These are phyloP conservation scores for Miscanthus sacchariflorus DNA, from an alignment of 202 grass and related monocot species.

Conservation along the genomic window DNA sequence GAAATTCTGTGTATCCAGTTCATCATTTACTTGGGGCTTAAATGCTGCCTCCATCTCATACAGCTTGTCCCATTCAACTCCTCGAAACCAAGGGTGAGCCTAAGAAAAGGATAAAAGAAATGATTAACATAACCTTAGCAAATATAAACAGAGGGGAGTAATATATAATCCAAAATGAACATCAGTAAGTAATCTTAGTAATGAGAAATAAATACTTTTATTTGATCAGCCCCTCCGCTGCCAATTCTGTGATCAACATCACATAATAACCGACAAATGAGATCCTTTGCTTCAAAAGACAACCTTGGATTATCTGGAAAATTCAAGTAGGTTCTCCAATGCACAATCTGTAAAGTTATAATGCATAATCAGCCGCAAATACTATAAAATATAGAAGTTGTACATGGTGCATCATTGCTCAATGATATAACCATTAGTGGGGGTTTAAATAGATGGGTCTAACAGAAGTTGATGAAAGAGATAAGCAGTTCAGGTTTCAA, in stretches of 20 bases:
- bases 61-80: slow-evolving; percentile 86
- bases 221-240: slow-evolving; percentile 73
- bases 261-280: slow-evolving; percentile 84
- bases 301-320: slow-evolving; percentile 83
- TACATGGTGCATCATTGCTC: background rate
- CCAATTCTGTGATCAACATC: slow-evolving; percentile 86
- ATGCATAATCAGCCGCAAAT: slow-evolving; percentile 21
- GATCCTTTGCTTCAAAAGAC: slow-evolving; percentile 83
- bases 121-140: slow-evolving; percentile 14
- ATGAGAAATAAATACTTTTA: slow-evolving; percentile 70
- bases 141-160: slow-evolving; percentile 23
- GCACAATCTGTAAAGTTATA: slow-evolving; percentile 70
- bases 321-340: slow-evolving; percentile 86
- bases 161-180: slow-evolving; percentile 36
- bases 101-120: slow-evolving; percentile 48
- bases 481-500: background rate
- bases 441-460: slow-evolving; percentile 15
- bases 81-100: slow-evolving; percentile 94
- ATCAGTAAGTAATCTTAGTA: slow-evolving; percentile 9
- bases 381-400: slow-evolving; percentile 16
- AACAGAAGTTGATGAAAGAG: background rate
- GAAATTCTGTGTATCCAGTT: slow-evolving; percentile 98
- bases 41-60: slow-evolving; percentile 98
- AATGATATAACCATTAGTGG: background rate
- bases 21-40: slow-evolving; percentile 94